Conservation (phyloP, 1,284 basidiomycete species). For the Leccinum olivaceoglutinosum region DNA sequence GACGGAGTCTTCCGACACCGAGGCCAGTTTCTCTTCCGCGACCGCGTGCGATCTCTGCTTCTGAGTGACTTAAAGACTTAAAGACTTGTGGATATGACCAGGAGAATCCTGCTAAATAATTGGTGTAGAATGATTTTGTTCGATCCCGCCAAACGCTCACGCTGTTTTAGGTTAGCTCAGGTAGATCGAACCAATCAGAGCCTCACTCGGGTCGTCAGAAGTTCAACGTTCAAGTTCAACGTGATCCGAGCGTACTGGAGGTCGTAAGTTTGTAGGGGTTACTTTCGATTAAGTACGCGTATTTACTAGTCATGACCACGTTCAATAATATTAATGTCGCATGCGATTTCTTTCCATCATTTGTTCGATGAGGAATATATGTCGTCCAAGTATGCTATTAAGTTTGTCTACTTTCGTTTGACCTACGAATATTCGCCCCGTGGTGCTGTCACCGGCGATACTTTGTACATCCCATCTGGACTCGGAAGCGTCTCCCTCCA, state of each 20-base stretch:
- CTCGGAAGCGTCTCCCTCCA: conserved; percentile 1
- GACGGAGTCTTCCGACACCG: conserved; percentile 77
- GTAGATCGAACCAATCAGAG: too few relatives aligned
- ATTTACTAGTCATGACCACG: conserved; percentile 8
- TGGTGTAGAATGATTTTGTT: too few relatives aligned
- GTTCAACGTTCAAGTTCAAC: too few relatives aligned
- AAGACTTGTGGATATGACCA: too few relatives aligned
- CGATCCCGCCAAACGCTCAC: too few relatives aligned
- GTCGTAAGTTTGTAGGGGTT: conserved; percentile 15
- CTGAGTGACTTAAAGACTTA: conserved; percentile 25
- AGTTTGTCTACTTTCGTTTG: not conserved
- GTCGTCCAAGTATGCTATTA: too few relatives aligned
- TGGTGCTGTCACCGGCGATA: conserved; percentile 10
- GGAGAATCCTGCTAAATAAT: too few relatives aligned
- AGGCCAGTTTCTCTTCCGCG: conserved; percentile 62
- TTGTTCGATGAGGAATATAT: too few relatives aligned
- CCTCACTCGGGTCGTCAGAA: too few relatives aligned
- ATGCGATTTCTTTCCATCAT: not conserved
- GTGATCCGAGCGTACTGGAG: conserved; percentile 14
- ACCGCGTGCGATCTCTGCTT: conserved; percentile 85
- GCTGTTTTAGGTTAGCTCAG: too few relatives aligned
- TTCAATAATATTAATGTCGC: not conserved
- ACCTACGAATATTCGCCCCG: too few relatives aligned
- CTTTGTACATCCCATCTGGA: conserved; percentile 21
- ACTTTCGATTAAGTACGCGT: conserved; percentile 21